These are phyloP conservation scores for Buxus sempervirens DNA, from an alignment of 164 flowering plant genomes.

Conservation along the genomic window DNA sequence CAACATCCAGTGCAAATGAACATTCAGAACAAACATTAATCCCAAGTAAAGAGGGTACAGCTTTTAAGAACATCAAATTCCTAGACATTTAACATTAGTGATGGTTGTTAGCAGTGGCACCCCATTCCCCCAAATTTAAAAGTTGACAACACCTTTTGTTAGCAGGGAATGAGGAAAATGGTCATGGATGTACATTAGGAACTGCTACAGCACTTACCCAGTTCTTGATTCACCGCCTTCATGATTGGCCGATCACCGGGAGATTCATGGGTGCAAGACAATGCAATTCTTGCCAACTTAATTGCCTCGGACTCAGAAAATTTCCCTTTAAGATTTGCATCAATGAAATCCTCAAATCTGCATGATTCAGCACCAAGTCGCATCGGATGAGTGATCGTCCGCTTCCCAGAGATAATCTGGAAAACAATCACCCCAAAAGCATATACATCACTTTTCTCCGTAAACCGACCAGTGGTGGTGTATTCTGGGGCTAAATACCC, in stretches of 20 bases:
- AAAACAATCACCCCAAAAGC: conserved; percentile 82
- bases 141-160: too few species aligned
- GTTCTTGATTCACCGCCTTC: conserved; percentile 55
- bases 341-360: conserved; percentile 60
- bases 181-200: conserved; percentile 13
- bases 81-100: not conserved
- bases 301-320: conserved; percentile 65
- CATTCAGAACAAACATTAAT: not conserved
- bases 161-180: not conserved
- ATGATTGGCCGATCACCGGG: conserved; percentile 66
- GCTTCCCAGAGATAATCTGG: conserved; percentile 74
- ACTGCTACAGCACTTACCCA: conserved; percentile 25
- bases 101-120: conserved; percentile 5
- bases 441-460: conserved; percentile 82
- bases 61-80: too few species aligned
- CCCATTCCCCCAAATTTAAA: not conserved
- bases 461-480: conserved; percentile 79
- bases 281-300: conserved; percentile 53
- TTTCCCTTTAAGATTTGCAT: conserved; percentile 58
- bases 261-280: conserved; percentile 66
- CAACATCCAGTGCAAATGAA: not conserved
- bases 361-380: conserved; percentile 51
- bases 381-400: conserved; percentile 32
- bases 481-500: conserved; percentile 98
- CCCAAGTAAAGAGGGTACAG: too few species aligned